phyloP scores from a whole-genome alignment of 768 basidiomycete species.

The Sarcodon aspratus region DNA sequence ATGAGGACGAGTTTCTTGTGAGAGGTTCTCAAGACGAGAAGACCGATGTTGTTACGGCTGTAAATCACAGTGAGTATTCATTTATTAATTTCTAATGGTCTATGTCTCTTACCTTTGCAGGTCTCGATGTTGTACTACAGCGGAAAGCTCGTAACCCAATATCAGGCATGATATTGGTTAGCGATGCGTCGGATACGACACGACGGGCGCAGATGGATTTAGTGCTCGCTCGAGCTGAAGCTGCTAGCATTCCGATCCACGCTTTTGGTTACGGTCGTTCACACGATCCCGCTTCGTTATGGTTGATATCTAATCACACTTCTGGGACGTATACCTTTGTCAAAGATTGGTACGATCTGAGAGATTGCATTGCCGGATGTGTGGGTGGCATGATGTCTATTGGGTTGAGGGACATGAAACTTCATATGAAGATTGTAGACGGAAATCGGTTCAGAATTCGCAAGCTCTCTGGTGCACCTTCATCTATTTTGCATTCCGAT shows the following conservation, averaged over 20 bases:
- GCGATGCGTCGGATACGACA: conserved; percentile 86
- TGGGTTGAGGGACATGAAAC: conserved; percentile 84
- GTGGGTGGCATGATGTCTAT: conserved; percentile 97
- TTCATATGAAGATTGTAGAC: conserved; percentile 92
- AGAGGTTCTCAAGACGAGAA: conserved; percentile 81
- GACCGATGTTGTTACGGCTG: conserved; percentile 96
- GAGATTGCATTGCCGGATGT: conserved; percentile 86
- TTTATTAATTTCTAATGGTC: neutral
- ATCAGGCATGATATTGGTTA: conserved; percentile 87
- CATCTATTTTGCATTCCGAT: conserved; percentile 79
- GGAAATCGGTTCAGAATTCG: conserved; percentile 84
- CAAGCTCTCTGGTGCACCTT: conserved; percentile 87
- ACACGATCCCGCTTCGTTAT: conserved; percentile 94
- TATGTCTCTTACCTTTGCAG: conserved; percentile 25
- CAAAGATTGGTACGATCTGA: conserved; percentile 94
- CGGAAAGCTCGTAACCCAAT: conserved; percentile 86
- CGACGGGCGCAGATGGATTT: conserved; percentile 97
- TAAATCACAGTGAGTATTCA: conserved; percentile 68
- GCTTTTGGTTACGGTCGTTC: conserved; percentile 95
- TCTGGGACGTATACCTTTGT: conserved; percentile 97
- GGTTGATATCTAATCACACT: conserved; percentile 99
- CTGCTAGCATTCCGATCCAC: conserved; percentile 94
- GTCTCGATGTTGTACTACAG: conserved; percentile 89
- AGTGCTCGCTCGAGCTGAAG: conserved; percentile 92
- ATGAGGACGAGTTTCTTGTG: conserved; percentile 56